Percentiles rank a stretch among this genome's conserved stretches.
phyloP scores from a whole-genome alignment of 768 basidiomycete species.

The Kwoniella pini region DNA sequence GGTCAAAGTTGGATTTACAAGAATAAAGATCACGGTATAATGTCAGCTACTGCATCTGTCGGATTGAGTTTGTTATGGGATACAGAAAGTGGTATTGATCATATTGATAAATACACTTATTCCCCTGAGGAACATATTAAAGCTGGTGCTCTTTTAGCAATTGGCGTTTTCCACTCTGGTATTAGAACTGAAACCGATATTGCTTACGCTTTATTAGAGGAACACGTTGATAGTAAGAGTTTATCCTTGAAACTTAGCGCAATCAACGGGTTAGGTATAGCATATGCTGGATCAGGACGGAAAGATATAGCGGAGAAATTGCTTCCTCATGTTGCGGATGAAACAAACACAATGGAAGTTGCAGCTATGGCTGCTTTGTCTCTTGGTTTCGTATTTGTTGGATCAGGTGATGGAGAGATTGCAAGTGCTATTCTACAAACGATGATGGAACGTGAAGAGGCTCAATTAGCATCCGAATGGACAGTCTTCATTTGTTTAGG shows the following conservation, averaged over 20 bases:
- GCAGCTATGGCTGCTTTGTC: conserved; percentile 80
- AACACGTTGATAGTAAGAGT: conserved; percentile 85
- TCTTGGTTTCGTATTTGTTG: conserved; percentile 92
- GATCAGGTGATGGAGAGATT: conserved; percentile 90
- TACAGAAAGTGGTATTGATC: conserved; percentile 86
- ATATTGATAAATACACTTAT: conserved; percentile 97
- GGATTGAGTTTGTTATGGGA: conserved; percentile 95
- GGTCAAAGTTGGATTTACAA: conserved; percentile 99
- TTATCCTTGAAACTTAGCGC: conserved; percentile 80
- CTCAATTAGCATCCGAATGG: conserved; percentile 88
- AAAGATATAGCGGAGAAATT: conserved; percentile 77
- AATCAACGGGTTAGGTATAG: conserved; percentile 86
- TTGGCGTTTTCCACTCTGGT: conserved; percentile 84
- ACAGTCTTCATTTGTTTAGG: conserved; percentile 85
- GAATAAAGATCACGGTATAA: conserved; percentile 99
- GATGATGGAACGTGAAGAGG: conserved; percentile 65
- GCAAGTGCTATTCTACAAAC: conserved; percentile 85
- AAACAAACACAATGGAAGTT: conserved; percentile 81
- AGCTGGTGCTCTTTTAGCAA: conserved; percentile 93
- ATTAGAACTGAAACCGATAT: conserved; percentile 92
- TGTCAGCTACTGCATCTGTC: conserved; percentile 91
- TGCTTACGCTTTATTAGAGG: conserved; percentile 82
- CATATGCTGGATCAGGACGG: conserved; percentile 90
- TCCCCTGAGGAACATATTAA: conserved; percentile 96
- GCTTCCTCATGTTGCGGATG: conserved; percentile 80